Conservation (phyloP, 2,329 filamentous ascomycete species). For the Sporothrix protearum region DNA sequence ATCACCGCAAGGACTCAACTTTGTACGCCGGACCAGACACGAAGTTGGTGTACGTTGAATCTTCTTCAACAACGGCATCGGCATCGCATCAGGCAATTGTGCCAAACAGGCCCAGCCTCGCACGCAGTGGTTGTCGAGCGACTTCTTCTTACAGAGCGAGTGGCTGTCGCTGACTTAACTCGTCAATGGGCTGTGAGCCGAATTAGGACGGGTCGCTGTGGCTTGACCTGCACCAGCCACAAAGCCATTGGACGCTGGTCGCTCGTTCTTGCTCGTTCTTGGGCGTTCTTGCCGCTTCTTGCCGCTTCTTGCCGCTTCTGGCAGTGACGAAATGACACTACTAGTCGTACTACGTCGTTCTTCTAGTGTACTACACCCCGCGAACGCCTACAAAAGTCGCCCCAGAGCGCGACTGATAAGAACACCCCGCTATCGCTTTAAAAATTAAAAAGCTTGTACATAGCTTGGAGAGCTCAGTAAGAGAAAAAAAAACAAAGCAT, state of each 20-base stretch:
- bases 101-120: neutral
- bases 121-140: neutral
- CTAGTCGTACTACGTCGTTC: too few relatives aligned
- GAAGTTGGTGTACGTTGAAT: neutral
- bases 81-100: too few relatives aligned
- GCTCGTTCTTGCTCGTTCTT: too few relatives aligned
- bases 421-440: neutral
- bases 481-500: neutral
- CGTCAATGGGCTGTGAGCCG: neutral
- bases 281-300: conserved; percentile 21
- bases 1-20: neutral
- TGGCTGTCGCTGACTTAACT: too few relatives aligned
- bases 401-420: neutral
- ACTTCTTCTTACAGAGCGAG: neutral
- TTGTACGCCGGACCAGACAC: neutral
- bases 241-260: neutral
- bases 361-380: conserved; percentile 4
- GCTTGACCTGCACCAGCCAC: neutral
- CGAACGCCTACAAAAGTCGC: neutral
- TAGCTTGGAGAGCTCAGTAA: neutral
- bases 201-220: neutral
- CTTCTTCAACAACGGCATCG: neutral
- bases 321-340: conserved; percentile 8
- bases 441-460: neutral
- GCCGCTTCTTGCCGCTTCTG: conserved; percentile 23